Percentiles rank a stretch among this genome's conserved stretches.
Evolutionary conservation across 345 rosid species (phyloP).

Genomic region (Diplotaxis tenuifolia): DNA sequence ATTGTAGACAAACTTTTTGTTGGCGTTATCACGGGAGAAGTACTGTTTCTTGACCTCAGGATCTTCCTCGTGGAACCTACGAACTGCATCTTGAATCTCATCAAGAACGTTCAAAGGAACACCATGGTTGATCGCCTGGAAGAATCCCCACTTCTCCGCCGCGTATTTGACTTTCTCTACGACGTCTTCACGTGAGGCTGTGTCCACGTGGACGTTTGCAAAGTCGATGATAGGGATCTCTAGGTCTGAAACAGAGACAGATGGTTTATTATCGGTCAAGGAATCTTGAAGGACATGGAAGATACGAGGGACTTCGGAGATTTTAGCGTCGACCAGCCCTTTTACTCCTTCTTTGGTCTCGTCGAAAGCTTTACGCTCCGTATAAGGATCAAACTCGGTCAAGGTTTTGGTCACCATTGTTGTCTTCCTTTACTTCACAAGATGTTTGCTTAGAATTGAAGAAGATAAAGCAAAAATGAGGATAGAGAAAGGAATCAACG

Average conservation of each 20-base stretch:
- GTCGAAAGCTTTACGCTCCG: background rate
- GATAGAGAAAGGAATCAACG: background rate
- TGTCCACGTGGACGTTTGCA: conserved; percentile 24
- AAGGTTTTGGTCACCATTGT: conserved; percentile 1
- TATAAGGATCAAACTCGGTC: background rate
- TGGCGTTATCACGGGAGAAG: conserved; percentile 11
- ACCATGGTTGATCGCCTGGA: conserved; percentile 55
- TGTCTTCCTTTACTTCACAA: background rate
- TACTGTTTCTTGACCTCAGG: conserved; percentile 28
- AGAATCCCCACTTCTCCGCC: conserved; percentile 39
- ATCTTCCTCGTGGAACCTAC: conserved; percentile 33
- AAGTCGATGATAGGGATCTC: conserved; percentile 42
- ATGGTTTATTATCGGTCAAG: conserved; percentile 3
- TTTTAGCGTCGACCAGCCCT: conserved; percentile 38
- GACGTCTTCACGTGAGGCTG: conserved; percentile 9
- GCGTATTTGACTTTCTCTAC: conserved; percentile 37
- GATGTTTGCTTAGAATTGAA: background rate
- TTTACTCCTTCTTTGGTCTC: conserved; percentile 12
- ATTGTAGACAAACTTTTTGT: conserved; percentile 30
- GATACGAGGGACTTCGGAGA: conserved; percentile 33
- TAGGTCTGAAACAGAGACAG: background rate
- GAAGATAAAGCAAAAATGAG: background rate
- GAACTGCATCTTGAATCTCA: conserved; percentile 22
- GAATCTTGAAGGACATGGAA: conserved; percentile 20
- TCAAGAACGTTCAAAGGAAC: conserved; percentile 34